phyloP scores from a whole-genome alignment of 2,329 filamentous ascomycete genomes.

The Fusarium stilboides region DNA sequence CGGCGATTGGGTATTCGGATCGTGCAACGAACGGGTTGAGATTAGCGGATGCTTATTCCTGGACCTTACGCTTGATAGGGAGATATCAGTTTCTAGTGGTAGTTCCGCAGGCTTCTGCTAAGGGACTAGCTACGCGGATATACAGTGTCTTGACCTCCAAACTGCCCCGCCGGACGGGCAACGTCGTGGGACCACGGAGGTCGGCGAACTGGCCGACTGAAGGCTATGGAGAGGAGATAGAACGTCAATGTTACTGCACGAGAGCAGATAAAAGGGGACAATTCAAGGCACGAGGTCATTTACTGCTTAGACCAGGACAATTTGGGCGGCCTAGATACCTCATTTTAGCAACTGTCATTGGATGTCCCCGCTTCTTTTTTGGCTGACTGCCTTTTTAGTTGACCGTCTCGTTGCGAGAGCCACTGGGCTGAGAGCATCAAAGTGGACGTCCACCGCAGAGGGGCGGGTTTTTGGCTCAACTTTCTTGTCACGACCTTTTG shows the following conservation, averaged over 20 bases:
- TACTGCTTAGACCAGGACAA: slow-evolving; percentile 15
- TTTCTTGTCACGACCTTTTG: slow-evolving; percentile 35
- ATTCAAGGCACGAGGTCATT: slow-evolving; percentile 22
- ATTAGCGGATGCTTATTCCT: slow-evolving; percentile 50
- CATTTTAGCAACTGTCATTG: slow-evolving; percentile 12
- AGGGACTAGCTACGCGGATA: slow-evolving; percentile 9
- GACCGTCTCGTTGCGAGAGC: slow-evolving; percentile 38
- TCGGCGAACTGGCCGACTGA: slow-evolving; percentile 12
- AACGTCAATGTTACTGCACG: slow-evolving; percentile 8
- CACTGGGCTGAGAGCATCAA: slow-evolving; percentile 35
- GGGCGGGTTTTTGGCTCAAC: slow-evolving; percentile 36
- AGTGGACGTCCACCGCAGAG: slow-evolving; percentile 39
- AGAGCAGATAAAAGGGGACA: slow-evolving; percentile 9
- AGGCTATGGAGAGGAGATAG: slow-evolving; percentile 20
- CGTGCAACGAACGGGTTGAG: slow-evolving; percentile 42
- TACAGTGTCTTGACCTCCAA: not conserved
- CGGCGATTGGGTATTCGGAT: slow-evolving; percentile 50
- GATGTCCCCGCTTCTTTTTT: slow-evolving; percentile 37
- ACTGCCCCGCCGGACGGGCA: slow-evolving; percentile 27
- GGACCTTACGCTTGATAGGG: slow-evolving; percentile 9
- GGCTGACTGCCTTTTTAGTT: slow-evolving; percentile 35
- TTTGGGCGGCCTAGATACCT: not conserved
- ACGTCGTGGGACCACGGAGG: slow-evolving; percentile 33
- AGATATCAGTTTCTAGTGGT: not conserved
- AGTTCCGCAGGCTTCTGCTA: slow-evolving; percentile 8